Percentiles rank a stretch among this genome's conserved stretches.
Evolutionary conservation across 352 stramenopile genomes (phyloP).

Genomic region (Pythium aristosporum): DNA sequence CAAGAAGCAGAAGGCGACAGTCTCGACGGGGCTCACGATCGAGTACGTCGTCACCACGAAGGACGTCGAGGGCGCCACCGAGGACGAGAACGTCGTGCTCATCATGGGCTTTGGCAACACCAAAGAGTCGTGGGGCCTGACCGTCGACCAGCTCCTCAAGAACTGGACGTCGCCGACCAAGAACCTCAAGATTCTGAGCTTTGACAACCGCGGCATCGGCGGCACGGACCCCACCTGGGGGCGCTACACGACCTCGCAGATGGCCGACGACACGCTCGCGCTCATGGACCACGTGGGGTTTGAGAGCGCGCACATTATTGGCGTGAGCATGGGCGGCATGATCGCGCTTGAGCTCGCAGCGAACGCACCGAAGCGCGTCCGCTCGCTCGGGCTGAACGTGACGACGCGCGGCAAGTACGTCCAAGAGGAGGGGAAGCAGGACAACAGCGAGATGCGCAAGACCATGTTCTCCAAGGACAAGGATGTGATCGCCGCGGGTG

Average conservation of each 20-base stretch:
- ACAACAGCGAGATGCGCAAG: constrained; percentile 20
- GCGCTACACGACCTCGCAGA: constrained; percentile 54
- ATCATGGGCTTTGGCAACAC: constrained; percentile 30
- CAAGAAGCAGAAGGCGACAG: constrained; percentile 31
- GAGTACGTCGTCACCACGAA: constrained; percentile 29
- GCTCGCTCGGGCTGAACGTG: constrained; percentile 47
- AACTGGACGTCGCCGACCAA: constrained; percentile 6
- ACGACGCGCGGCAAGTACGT: constrained; percentile 50
- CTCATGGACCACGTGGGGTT: constrained; percentile 53
- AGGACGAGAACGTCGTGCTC: constrained; percentile 25
- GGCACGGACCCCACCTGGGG: constrained; percentile 43
- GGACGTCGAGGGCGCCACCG: constrained; percentile 4
- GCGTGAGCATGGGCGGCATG: constrained; percentile 44
- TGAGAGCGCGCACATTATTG: constrained; percentile 42
- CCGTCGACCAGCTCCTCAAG: constrained; percentile 21
- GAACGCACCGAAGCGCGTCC: constrained; percentile 39
- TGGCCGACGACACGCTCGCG: constrained; percentile 59
- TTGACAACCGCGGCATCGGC: constrained; percentile 61
- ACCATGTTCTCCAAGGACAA: constrained; percentile 37
- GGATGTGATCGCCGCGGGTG: constrained; percentile 27
- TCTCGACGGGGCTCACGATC: constrained; percentile 47
- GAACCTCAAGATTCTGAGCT: constrained; percentile 45
- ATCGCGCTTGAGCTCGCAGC: constrained; percentile 53
- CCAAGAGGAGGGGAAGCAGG: constrained; percentile 17
- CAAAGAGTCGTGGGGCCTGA: constrained; percentile 26